These are phyloP conservation scores for Apiotrichum sp. DNA, from an alignment of 1,284 basidiomycete genomes.

Conservation along the genomic window DNA sequence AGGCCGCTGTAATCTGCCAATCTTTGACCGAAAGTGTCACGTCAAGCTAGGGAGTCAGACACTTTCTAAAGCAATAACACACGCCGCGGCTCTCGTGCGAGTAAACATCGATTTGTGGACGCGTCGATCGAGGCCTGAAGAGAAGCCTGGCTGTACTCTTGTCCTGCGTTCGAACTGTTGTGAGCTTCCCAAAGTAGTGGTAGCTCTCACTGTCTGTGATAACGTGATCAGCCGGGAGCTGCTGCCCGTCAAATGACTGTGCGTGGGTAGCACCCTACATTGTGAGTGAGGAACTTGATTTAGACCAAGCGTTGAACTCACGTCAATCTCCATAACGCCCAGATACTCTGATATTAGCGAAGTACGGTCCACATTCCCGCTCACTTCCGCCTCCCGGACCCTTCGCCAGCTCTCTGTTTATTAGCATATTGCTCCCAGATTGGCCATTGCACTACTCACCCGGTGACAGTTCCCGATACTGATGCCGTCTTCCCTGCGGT, in stretches of 20 bases:
- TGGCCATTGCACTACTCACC: conserved; percentile 15
- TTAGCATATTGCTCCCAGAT: too few relatives aligned
- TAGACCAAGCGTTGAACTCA: conserved; percentile 6
- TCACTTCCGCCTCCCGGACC: conserved; percentile 32
- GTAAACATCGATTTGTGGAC: conserved; percentile 35
- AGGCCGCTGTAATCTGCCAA: conserved; percentile 39
- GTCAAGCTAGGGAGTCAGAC: conserved; percentile 27
- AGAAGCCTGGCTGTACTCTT: conserved; percentile 33
- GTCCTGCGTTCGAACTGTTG: conserved; percentile 24
- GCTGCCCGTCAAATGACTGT: conserved; percentile 32
- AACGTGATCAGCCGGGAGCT: conserved; percentile 37
- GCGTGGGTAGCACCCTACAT: conserved; percentile 28
- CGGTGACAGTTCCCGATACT: background rate
- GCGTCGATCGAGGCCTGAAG: conserved; percentile 37
- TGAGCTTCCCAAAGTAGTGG: background rate
- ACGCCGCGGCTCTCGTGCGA: conserved; percentile 35
- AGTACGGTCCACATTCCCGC: background rate
- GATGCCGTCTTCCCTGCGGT: background rate
- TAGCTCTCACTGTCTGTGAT: conserved; percentile 30
- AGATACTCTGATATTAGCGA: conserved; percentile 28
- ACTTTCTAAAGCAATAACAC: conserved; percentile 2
- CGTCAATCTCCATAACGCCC: conserved; percentile 33
- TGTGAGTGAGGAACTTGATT: too few relatives aligned
- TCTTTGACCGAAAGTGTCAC: conserved; percentile 33
- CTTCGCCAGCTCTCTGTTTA: conserved; percentile 28